These are phyloP conservation scores for Lactarius indigo DNA, from an alignment of 768 basidiomycete species.

Conservation along the genomic window DNA sequence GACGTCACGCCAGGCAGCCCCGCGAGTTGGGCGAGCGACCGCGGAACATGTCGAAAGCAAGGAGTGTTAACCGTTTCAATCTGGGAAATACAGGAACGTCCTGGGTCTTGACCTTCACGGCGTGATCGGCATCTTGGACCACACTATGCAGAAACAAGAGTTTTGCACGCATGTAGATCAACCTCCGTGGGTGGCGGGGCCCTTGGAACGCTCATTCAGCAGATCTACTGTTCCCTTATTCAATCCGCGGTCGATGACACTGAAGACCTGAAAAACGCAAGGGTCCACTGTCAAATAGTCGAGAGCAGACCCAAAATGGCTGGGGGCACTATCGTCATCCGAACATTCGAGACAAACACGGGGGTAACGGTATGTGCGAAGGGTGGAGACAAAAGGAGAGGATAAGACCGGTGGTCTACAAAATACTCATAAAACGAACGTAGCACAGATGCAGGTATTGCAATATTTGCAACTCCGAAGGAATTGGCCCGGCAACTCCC, in stretches of 20 bases:
- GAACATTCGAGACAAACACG: neutral
- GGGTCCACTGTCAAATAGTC: neutral
- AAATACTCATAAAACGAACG: neutral
- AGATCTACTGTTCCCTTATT: neutral
- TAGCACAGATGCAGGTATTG: too few species aligned
- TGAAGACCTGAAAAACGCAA: too few species aligned
- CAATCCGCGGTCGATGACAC: neutral
- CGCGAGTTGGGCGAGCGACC: neutral
- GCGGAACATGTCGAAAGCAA: neutral
- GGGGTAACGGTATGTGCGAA: neutral
- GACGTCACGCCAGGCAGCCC: neutral
- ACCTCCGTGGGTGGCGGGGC: neutral
- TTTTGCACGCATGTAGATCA: neutral
- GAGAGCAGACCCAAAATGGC: neutral
- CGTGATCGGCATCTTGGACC: neutral
- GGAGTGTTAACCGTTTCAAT: neutral
- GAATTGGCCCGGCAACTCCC: too few species aligned
- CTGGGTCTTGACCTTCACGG: neutral
- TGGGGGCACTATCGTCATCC: neutral
- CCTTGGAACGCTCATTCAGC: neutral
- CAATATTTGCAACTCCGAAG: too few species aligned
- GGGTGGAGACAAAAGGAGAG: neutral
- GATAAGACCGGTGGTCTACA: neutral
- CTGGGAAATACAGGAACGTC: neutral
- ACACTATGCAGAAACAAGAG: neutral